Percentiles rank a stretch among this genome's conserved stretches.
These are phyloP conservation scores for Globisporangium sylvaticum DNA, from an alignment of 352 stramenopile species.

Conservation along the genomic window DNA sequence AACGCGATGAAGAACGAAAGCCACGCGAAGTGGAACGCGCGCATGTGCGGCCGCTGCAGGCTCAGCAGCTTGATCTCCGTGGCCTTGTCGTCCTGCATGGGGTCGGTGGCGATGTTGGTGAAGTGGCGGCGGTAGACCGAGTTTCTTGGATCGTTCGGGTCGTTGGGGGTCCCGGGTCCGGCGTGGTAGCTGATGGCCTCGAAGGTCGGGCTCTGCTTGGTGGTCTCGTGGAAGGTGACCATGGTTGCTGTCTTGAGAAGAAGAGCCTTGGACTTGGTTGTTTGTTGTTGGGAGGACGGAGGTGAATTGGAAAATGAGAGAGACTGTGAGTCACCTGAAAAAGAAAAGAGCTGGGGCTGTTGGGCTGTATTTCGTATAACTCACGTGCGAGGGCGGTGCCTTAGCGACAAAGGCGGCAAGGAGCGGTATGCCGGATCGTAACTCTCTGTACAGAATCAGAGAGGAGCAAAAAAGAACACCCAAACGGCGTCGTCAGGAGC, in stretches of 20 bases:
- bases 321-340: slow-evolving; percentile 17
- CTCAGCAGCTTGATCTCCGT: slow-evolving; percentile 53
- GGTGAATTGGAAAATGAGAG: slow-evolving; percentile 26
- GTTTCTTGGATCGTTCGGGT: background rate
- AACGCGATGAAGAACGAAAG: slow-evolving; percentile 94
- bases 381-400: background rate
- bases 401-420: background rate
- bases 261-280: too few relatives aligned
- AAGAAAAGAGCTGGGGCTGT: background rate
- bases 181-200: background rate
- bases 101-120: slow-evolving; percentile 10
- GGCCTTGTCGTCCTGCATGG: slow-evolving; percentile 26
- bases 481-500: background rate
- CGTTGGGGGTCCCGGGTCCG: background rate
- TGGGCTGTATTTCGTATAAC: slow-evolving; percentile 3
- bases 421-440: too few relatives aligned
- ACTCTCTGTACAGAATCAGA: too few relatives aligned
- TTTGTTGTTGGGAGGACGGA: background rate
- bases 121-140: background rate
- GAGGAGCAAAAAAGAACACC: background rate
- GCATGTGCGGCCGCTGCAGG: slow-evolving; percentile 83
- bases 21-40: slow-evolving; percentile 91
- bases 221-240: slow-evolving; percentile 1
- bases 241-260: background rate
- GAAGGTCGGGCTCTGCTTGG: background rate